phyloP scores from a whole-genome alignment of 169 alveolate genomes.

The Plasmodium vivax region DNA sequence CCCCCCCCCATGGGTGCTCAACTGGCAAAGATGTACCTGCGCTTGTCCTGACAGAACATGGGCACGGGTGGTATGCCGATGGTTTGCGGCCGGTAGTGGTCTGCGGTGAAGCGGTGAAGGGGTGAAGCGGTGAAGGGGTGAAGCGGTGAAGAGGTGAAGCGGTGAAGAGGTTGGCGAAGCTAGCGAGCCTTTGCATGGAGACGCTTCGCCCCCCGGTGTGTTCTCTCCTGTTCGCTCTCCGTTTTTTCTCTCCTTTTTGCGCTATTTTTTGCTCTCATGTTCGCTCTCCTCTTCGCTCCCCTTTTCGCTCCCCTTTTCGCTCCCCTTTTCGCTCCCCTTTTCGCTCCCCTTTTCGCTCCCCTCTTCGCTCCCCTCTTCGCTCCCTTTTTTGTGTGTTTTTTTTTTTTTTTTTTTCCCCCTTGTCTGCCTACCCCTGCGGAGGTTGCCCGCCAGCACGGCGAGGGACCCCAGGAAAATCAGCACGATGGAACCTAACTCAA shows the following conservation, averaged over 20 bases:
- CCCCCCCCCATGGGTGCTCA: background rate
- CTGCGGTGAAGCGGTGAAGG: background rate
- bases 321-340: too few relatives aligned
- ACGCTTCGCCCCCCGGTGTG: background rate
- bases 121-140: background rate
- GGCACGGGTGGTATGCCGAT: slow-evolving; percentile 50
- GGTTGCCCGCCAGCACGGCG: background rate
- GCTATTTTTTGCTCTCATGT: too few relatives aligned
- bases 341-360: too few relatives aligned
- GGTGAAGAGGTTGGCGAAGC: too few relatives aligned
- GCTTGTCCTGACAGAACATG: slow-evolving; percentile 35
- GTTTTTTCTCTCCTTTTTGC: too few relatives aligned
- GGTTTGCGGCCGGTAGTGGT: slow-evolving; percentile 35
- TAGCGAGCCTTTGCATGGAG: background rate
- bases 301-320: too few relatives aligned
- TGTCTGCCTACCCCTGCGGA: slow-evolving; percentile 3
- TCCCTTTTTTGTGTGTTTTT: too few relatives aligned
- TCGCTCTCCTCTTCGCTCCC: too few relatives aligned
- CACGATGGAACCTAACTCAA: slow-evolving; percentile 20
- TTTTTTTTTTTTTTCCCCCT: background rate
- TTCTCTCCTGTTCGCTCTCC: too few relatives aligned
- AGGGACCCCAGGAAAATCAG: slow-evolving; percentile 23
- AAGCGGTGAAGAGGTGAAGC: background rate
- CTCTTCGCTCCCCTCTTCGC: too few relatives aligned
- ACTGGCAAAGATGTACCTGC: slow-evolving; percentile 24